phyloP scores from a whole-genome alignment of 2,329 filamentous ascomycete species.

The Curvularia sp. region DNA sequence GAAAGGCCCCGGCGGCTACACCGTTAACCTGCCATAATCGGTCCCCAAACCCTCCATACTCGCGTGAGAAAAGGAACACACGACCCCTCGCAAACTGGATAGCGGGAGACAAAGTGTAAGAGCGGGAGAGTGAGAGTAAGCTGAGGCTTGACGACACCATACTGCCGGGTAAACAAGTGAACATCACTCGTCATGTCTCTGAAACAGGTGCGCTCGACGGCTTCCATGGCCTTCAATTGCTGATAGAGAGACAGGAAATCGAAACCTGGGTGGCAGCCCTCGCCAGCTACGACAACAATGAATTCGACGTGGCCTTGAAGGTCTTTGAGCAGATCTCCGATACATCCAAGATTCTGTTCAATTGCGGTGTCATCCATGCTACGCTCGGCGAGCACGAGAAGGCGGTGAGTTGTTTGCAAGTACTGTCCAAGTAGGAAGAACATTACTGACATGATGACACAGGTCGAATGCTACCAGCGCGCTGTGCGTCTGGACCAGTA shows the following conservation, averaged over 20 bases:
- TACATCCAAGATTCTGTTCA: conserved; percentile 98
- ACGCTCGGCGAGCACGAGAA: conserved; percentile 95
- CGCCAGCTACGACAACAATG: conserved; percentile 91
- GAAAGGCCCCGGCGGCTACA: conserved; percentile 43
- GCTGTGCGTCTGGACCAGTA: conserved; percentile 92
- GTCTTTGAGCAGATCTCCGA: conserved; percentile 88
- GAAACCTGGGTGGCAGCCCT: conserved; percentile 97
- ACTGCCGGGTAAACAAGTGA: conserved; percentile 49
- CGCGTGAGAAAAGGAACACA: conserved; percentile 30
- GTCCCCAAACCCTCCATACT: conserved; percentile 24
- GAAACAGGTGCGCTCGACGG: conserved; percentile 52
- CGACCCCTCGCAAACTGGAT: conserved; percentile 35
- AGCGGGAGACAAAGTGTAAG: conserved; percentile 13
- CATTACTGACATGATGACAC: conserved; percentile 30
- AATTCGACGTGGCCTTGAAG: conserved; percentile 87
- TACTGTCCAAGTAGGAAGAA: background rate
- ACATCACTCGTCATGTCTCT: conserved; percentile 56
- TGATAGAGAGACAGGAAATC: conserved; percentile 75
- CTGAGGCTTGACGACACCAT: conserved; percentile 51
- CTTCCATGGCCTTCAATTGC: conserved; percentile 29
- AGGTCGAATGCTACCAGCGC: conserved; percentile 95
- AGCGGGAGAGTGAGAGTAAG: conserved; percentile 12
- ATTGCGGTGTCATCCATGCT: conserved; percentile 96
- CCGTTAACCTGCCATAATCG: conserved; percentile 22
- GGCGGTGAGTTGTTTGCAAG: conserved; percentile 68